Conservation (phyloP, 2,329 filamentous ascomycete species). For the Macrophomina pseudophaseolina region DNA sequence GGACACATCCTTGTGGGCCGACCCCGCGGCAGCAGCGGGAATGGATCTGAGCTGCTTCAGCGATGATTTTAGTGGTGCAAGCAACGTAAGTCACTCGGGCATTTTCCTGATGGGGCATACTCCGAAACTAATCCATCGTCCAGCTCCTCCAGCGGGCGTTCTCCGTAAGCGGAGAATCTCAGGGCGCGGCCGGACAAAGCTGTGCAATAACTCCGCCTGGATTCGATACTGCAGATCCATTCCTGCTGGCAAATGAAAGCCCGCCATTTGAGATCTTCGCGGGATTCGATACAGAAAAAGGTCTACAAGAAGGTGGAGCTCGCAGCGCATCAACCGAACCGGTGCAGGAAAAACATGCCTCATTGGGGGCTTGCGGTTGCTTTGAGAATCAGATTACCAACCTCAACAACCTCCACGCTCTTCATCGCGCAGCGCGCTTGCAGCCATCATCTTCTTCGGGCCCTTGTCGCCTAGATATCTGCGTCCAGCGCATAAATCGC, state of each 20-base stretch:
- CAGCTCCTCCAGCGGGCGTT: background rate
- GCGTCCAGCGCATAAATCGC: conserved; percentile 1
- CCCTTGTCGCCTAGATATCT: background rate
- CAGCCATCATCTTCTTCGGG: background rate
- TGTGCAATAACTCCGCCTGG: background rate
- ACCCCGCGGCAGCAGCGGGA: background rate
- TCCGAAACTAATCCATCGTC: background rate
- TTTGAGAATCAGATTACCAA: background rate
- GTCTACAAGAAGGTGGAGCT: background rate
- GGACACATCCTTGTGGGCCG: background rate
- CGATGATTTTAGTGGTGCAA: background rate
- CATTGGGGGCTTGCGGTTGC: background rate
- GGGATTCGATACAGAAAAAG: background rate
- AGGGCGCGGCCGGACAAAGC: background rate
- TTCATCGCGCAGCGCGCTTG: background rate
- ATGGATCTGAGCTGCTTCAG: background rate
- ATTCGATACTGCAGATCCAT: background rate
- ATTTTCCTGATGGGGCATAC: background rate
- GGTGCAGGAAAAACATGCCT: background rate
- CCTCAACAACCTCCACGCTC: background rate
- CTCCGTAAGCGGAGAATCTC: background rate
- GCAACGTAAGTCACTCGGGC: background rate
- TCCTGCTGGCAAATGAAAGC: background rate
- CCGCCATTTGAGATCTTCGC: background rate
- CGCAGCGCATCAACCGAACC: background rate